Conservation (phyloP, 2,329 filamentous ascomycete species). For the Fusarium clavum region DNA sequence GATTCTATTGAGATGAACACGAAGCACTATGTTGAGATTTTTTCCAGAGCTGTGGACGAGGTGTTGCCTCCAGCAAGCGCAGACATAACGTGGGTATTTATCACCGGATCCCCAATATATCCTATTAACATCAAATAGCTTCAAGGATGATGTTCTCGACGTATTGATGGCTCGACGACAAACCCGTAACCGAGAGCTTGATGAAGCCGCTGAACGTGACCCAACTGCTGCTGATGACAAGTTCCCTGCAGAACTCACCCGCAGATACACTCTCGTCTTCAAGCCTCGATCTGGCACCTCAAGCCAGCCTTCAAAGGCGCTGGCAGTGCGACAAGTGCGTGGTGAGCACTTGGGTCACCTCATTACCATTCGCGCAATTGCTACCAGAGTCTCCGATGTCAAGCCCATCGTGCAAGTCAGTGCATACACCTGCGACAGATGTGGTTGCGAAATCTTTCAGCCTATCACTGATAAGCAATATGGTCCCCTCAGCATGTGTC, state of each 20-base stretch:
- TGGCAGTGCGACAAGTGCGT: conserved; percentile 93
- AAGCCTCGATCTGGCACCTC: conserved; percentile 84
- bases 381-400: conserved; percentile 95
- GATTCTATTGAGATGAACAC: conserved; percentile 90
- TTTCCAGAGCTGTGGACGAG: conserved; percentile 89
- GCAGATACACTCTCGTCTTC: conserved; percentile 95
- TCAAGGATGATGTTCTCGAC: conserved; percentile 97
- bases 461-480: conserved; percentile 92
- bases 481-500: conserved; percentile 85
- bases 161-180: conserved; percentile 94
- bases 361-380: conserved; percentile 94
- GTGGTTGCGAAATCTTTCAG: conserved; percentile 97
- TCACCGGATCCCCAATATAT: neutral
- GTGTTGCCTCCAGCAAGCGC: conserved; percentile 82
- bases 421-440: conserved; percentile 96
- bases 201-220: conserved; percentile 74
- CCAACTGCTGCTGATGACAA: conserved; percentile 75
- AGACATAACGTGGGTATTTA: conserved; percentile 75
- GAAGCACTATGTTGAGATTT: conserved; percentile 92
- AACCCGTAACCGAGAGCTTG: conserved; percentile 83
- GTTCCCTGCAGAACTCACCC: conserved; percentile 91
- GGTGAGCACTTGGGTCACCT: conserved; percentile 93
- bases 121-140: conserved; percentile 62
- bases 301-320: conserved; percentile 70
- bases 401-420: conserved; percentile 98